A percentile compares a stretch with the other conserved stretches of the same genome.
Evolutionary conservation across 169 alveolate genomes (phyloP).

Genomic region (Sarcocystis neurona): DNA sequence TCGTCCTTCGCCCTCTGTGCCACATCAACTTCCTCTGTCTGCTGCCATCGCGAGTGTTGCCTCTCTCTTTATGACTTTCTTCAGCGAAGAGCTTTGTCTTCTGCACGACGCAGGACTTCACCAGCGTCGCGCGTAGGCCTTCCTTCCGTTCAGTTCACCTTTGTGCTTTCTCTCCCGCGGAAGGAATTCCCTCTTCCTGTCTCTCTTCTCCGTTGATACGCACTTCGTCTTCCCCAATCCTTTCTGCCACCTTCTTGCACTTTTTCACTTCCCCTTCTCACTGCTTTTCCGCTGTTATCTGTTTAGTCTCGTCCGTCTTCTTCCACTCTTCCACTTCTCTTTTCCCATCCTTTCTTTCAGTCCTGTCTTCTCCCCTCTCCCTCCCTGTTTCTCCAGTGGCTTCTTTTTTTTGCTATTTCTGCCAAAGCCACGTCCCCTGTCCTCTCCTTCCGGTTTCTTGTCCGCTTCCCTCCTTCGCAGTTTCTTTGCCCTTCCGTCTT

Average conservation of each 20-base stretch:
- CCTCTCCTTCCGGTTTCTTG: not conserved
- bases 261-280: not conserved
- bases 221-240: not conserved
- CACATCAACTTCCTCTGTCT: too few species aligned
- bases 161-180: too few species aligned
- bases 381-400: not conserved
- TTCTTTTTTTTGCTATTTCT: not conserved
- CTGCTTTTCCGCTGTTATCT: not conserved
- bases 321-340: not conserved
- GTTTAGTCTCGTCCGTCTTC: not conserved
- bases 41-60: too few species aligned
- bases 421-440: not conserved
- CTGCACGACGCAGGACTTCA: too few species aligned
- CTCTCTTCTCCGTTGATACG: too few species aligned
- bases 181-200: too few species aligned
- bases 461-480: not conserved
- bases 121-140: too few species aligned
- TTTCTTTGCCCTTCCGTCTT: not conserved
- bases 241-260: not conserved
- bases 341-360: not conserved
- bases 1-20: too few species aligned
- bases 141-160: too few species aligned
- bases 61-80: too few species aligned
- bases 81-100: too few species aligned
- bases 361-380: not conserved